phyloP scores from a whole-genome alignment of 2,329 filamentous ascomycete species.

The Boeremia exigua region DNA sequence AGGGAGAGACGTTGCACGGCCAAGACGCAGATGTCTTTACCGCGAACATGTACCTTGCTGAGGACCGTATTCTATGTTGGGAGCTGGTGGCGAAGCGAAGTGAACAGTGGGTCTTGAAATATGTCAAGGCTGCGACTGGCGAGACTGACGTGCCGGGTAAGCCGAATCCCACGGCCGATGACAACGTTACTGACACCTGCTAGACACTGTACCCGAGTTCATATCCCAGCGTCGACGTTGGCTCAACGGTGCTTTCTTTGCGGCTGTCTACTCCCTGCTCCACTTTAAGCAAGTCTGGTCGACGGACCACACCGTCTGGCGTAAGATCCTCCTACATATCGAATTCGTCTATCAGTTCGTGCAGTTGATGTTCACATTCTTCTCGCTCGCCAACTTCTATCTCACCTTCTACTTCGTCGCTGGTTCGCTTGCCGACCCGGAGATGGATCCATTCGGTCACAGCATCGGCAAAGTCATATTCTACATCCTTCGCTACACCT shows the following conservation, averaged over 20 bases:
- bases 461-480: conserved; percentile 86
- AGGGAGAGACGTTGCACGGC: conserved; percentile 95
- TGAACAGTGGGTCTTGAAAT: conserved; percentile 97
- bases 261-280: conserved; percentile 94
- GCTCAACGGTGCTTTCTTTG: conserved; percentile 99
- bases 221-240: conserved; percentile 95
- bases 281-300: conserved; percentile 93
- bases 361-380: conserved; percentile 93
- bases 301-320: conserved; percentile 87
- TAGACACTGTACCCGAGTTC: conserved; percentile 92
- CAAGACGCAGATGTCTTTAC: conserved; percentile 97
- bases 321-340: conserved; percentile 90
- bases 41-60: conserved; percentile 92
- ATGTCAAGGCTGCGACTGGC: conserved; percentile 93
- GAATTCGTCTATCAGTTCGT: conserved; percentile 96
- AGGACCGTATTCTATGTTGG: conserved; percentile 90
- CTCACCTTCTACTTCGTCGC: conserved; percentile 98
- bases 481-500: conserved; percentile 81
- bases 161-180: conserved; percentile 33
- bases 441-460: conserved; percentile 90
- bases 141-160: conserved; percentile 97
- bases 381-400: conserved; percentile 98
- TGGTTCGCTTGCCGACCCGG: conserved; percentile 80
- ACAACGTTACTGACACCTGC: neutral
- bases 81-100: conserved; percentile 94